Evolutionary conservation across 257 asterid genomes (phyloP).

Genomic region (Petunia axillaris): DNA sequence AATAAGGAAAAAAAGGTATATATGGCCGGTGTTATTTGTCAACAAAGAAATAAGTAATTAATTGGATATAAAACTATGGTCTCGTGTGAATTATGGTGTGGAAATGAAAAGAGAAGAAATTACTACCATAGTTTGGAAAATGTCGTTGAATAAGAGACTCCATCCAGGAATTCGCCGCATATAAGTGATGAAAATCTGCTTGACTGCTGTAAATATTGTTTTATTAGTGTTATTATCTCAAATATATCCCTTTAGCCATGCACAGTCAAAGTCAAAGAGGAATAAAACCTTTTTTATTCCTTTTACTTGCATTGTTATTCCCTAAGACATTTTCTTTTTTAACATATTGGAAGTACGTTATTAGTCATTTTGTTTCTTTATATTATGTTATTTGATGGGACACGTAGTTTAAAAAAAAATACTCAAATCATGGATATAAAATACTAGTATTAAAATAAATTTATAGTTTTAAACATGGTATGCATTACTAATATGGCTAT

Average conservation of each 20-base stretch:
- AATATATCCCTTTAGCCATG: slow-evolving; percentile 13
- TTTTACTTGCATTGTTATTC: slow-evolving; percentile 3
- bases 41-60: slow-evolving; percentile 15
- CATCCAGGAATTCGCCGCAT: slow-evolving; percentile 53
- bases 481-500: too few relatives aligned
- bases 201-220: slow-evolving; percentile 39
- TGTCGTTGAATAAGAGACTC: slow-evolving; percentile 78
- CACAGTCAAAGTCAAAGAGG: slow-evolving; percentile 30
- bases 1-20: not conserved
- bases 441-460: too few relatives aligned
- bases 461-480: too few relatives aligned
- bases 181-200: slow-evolving; percentile 53
- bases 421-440: too few relatives aligned
- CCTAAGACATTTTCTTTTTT: not conserved
- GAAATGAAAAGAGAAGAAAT: slow-evolving; percentile 23
- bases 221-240: slow-evolving; percentile 25
- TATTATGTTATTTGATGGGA: too few relatives aligned
- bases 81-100: slow-evolving; percentile 30
- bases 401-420: too few relatives aligned
- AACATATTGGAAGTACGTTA: too few relatives aligned
- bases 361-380: too few relatives aligned
- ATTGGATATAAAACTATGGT: not conserved
- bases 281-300: not conserved
- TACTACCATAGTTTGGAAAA: slow-evolving; percentile 42
- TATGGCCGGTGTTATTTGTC: not conserved